Base-by-base conservation (phyloP, 495 filamentous ascomycete genomes). In the Lasiosphaeria hispida region DNA sequence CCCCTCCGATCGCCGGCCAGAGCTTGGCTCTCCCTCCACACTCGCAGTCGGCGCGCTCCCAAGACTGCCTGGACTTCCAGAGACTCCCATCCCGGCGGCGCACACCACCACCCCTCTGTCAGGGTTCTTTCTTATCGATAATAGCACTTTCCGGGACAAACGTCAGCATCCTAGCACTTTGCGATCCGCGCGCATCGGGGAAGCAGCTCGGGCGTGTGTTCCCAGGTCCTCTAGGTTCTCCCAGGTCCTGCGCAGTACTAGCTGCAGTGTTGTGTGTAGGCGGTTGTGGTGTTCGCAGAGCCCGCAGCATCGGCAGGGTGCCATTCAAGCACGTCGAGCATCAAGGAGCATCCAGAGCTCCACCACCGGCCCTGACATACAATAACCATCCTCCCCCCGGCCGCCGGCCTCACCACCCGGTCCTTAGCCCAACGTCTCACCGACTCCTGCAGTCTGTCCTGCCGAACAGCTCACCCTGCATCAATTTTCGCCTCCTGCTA, bases 381-480 rank as follows among this genome's bases (percentile, higher is more conserved):
- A 30, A 30, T 30, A 30, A 30, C 23, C 23, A 30, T 30, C 5
- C 23, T 30, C 23, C 23, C 23, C 23, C 23, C 23, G 23, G 23
- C 2, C 23, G 23, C 23, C 23, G 23, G 23, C 18, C 37, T 53
- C 52, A 23, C 34, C 17, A 30, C 33, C 19, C 19, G 30, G 11
- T 11, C 10, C 11, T 23, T 35, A 14, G 15, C 53, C 55, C 51
- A 33, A 47, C 52, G 51, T 57, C 55, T 66, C 66, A 69, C 63
- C 63, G 59, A 64, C 63, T 63, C 45, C 45, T 66, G 59, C 61
- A 66, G 34, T 50, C 37, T 49, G 37, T 48, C 38, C 51, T 60
- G 53, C 56, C 48, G 53, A 57, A 62, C 66, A 64, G 14, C 44
- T 69, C 63, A 65, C 58, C 36, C 49, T 64, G 61, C 61, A 63